A percentile compares a stretch with the other conserved stretches of the same genome.
phyloP scores from a whole-genome alignment of 2,329 filamentous ascomycete species.

The Penicillium sp. region DNA sequence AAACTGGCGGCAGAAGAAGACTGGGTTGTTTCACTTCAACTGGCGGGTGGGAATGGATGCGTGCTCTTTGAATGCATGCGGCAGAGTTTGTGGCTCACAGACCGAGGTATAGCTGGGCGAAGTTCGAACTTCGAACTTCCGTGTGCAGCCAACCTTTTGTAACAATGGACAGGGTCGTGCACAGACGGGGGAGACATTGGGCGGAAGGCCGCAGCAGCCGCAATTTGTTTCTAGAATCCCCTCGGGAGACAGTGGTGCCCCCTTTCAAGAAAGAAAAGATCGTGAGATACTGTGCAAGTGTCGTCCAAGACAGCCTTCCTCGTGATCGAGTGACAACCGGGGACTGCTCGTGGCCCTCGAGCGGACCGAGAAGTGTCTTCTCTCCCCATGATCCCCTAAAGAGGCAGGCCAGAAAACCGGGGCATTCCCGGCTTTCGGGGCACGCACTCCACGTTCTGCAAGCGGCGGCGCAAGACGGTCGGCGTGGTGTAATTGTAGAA shows the following conservation, averaged over 20 bases:
- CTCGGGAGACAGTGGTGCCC: neutral
- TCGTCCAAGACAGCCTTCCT: too few species aligned
- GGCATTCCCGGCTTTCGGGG: constrained; percentile 16
- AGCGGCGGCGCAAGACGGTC: constrained; percentile 16
- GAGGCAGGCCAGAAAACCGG: constrained; percentile 1
- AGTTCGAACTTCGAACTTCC: too few species aligned
- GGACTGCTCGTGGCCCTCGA: too few species aligned
- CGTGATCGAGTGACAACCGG: too few species aligned
- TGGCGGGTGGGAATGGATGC: too few species aligned
- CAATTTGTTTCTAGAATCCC: constrained; percentile 7
- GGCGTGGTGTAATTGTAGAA: constrained; percentile 8
- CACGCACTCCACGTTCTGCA: constrained; percentile 26
- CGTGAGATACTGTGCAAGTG: too few species aligned
- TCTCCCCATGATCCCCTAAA: neutral
- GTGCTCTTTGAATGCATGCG: neutral
- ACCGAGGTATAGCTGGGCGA: neutral
- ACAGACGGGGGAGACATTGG: constrained; percentile 1
- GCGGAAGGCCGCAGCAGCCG: constrained; percentile 7
- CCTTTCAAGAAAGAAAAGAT: too few species aligned
- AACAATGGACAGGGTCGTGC: neutral
- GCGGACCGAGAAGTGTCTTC: neutral
- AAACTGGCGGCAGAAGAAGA: too few species aligned
- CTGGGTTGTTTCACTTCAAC: too few species aligned
- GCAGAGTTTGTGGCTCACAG: neutral
- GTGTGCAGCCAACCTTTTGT: neutral